These are phyloP conservation scores for Noccaea caerulescens DNA, from an alignment of 345 rosid genomes.

Conservation along the genomic window DNA sequence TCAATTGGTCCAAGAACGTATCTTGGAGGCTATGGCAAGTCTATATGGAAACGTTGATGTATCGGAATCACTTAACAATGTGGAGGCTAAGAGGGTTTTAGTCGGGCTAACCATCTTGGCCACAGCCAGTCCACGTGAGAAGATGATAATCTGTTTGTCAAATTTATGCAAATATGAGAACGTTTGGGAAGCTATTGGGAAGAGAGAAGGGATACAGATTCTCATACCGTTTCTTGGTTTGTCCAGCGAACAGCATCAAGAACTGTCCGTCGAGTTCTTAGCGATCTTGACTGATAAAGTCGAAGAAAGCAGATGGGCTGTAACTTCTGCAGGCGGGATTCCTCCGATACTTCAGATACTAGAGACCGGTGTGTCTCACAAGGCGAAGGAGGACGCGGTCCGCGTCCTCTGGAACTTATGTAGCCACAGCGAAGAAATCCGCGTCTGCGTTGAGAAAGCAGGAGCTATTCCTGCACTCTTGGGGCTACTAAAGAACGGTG, in stretches of 20 bases:
- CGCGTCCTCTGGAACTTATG: constrained; percentile 76
- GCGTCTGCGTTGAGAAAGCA: constrained; percentile 85
- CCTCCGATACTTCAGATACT: constrained; percentile 84
- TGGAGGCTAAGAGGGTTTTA: constrained; percentile 77
- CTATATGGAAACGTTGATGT: constrained; percentile 66
- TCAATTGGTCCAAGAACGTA: constrained; percentile 73
- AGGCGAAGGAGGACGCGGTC: constrained; percentile 79
- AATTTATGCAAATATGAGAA: constrained; percentile 56
- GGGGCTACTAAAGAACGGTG: constrained; percentile 72
- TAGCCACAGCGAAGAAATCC: constrained; percentile 83
- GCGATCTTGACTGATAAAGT: constrained; percentile 76
- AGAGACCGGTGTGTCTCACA: constrained; percentile 69
- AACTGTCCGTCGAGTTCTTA: constrained; percentile 69
- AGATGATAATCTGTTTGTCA: constrained; percentile 63
- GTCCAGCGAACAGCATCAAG: constrained; percentile 86
- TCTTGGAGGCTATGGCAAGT: constrained; percentile 90
- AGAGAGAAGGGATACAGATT: constrained; percentile 84
- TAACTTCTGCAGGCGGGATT: constrained; percentile 95
- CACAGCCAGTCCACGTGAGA: constrained; percentile 58
- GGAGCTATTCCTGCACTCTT: constrained; percentile 77
- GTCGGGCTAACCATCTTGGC: constrained; percentile 74
- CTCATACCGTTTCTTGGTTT: constrained; percentile 79
- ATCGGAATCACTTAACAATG: constrained; percentile 53
- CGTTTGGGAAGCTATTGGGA: constrained; percentile 83
- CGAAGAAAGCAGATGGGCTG: constrained; percentile 95